Evolutionary conservation across 495 filamentous ascomycete species (phyloP).

Genomic region (Trichoderma reesei): DNA sequence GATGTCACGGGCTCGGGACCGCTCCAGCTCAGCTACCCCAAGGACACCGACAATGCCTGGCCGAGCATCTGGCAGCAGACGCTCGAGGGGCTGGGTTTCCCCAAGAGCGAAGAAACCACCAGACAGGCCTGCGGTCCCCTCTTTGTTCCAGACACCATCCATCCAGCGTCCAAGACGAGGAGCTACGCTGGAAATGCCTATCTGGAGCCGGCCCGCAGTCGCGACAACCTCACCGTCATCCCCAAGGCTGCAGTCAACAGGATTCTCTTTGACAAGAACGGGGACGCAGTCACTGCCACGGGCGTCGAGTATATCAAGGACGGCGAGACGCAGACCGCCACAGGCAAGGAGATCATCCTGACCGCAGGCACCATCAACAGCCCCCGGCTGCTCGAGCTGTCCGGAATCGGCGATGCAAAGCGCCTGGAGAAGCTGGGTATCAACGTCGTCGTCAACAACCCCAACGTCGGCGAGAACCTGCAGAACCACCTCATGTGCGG

Average conservation of each 20-base stretch:
- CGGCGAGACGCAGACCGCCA: neutral
- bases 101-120: neutral
- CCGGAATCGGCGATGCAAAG: conserved; percentile 4
- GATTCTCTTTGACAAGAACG: neutral
- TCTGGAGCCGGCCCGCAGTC: neutral
- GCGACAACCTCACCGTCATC: neutral
- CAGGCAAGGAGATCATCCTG: conserved; percentile 33
- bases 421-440: neutral
- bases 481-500: conserved; percentile 31
- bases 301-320: conserved; percentile 21
- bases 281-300: neutral
- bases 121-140: neutral
- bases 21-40: conserved; percentile 1
- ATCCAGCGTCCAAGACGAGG: neutral
- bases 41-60: neutral
- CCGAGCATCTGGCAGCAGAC: neutral
- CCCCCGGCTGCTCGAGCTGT: conserved; percentile 26
- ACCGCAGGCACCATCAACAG: conserved; percentile 29
- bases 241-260: neutral
- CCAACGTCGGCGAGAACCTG: conserved; percentile 41
- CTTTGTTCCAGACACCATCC: neutral
- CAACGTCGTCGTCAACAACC: conserved; percentile 31
- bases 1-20: neutral
- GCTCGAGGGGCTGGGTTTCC: neutral
- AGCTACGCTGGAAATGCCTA: neutral